Evolutionary conservation across 2,329 filamentous ascomycete species (phyloP).

Genomic region (Cladosporium sp.): DNA sequence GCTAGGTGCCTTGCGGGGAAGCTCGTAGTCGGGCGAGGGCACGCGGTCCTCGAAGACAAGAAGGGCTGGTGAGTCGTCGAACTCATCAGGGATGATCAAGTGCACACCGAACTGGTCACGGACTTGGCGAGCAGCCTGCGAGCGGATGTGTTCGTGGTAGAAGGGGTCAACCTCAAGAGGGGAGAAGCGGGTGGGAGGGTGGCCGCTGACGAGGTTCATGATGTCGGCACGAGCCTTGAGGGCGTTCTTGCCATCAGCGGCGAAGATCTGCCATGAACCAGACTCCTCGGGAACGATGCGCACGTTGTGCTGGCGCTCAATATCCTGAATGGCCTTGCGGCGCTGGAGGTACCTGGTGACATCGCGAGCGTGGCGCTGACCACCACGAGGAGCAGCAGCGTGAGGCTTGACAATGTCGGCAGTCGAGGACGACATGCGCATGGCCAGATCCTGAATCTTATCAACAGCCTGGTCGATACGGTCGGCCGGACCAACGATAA

Average conservation of each 20-base stretch:
- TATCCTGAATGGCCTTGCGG: conserved; percentile 75
- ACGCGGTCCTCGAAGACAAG: conserved; percentile 74
- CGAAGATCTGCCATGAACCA: conserved; percentile 85
- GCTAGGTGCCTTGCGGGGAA: conserved; percentile 59
- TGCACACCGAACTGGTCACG: conserved; percentile 72
- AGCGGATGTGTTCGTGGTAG: conserved; percentile 72
- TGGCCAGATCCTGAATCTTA: conserved; percentile 84
- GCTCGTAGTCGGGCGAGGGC: conserved; percentile 53
- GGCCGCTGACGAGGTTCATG: conserved; percentile 69
- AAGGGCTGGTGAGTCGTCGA: conserved; percentile 63
- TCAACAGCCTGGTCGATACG: conserved; percentile 75
- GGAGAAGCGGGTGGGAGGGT: conserved; percentile 71
- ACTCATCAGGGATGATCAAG: conserved; percentile 67
- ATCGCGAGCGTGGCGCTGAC: conserved; percentile 77
- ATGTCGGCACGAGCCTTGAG: conserved; percentile 76
- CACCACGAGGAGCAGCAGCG: conserved; percentile 69
- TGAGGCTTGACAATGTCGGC: conserved; percentile 83
- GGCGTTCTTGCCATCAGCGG: conserved; percentile 79
- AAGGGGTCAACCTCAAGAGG: conserved; percentile 73
- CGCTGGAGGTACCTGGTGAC: conserved; percentile 86
- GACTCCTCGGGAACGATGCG: conserved; percentile 78
- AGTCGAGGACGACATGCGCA: conserved; percentile 80
- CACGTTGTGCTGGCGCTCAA: conserved; percentile 80
- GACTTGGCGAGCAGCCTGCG: conserved; percentile 64
- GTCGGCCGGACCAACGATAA: conserved; percentile 77